Evolutionary conservation across 1,284 basidiomycete species (phyloP), one percentile per base, ranked within the genome.

Genomic region (Termitomyces sp.): DNA sequence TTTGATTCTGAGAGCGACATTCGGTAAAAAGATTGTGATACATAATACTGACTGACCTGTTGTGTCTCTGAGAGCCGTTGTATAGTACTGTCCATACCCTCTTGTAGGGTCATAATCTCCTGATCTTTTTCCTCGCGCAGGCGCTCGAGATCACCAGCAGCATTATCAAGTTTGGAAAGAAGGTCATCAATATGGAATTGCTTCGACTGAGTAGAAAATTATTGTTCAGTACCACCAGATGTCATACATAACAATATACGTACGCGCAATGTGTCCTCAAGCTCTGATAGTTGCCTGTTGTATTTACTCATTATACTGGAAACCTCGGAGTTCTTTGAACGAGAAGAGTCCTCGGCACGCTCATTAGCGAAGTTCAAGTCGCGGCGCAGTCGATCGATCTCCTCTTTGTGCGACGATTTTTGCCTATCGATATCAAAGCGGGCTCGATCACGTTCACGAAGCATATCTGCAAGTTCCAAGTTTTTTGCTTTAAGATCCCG

Each of bases 331-430:
- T 86, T 93, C 80, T 97, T 97, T 58, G 90, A 86, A 24, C 94
- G 82, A 8, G 89, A 83, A 0, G 93, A 86, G 67, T 99, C 97
- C 64, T 98, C 95, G 1, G 94, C 95, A 21, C 96, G 86, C 73
- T 99, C 97, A 64, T 97, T 97, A n/a, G 97, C 94, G 67, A 98
- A 99, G 66, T 83, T 83, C 54, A 99, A 79, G 64, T 99, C 97
- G 38, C 97, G 86, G 62, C 91, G 91, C 45, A 98, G 67, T 14
- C 97, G 86, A 60, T 99, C 97, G 33, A 94, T 71, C 66, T 99
- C 97, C 58, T 99, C 97, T 68, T 95, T 97, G 68, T 99, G 94
- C 51, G 83, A 86, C 9, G 92, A 85, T 72, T 97, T 97, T 68
- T 94, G 80, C 37, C 97, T 81, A 68, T 99, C 97, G n/a, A 98